Percentiles rank a stretch among this genome's conserved stretches.
phyloP scores from a whole-genome alignment of 805 yeast genomes.

The Candida yuanshanica region DNA sequence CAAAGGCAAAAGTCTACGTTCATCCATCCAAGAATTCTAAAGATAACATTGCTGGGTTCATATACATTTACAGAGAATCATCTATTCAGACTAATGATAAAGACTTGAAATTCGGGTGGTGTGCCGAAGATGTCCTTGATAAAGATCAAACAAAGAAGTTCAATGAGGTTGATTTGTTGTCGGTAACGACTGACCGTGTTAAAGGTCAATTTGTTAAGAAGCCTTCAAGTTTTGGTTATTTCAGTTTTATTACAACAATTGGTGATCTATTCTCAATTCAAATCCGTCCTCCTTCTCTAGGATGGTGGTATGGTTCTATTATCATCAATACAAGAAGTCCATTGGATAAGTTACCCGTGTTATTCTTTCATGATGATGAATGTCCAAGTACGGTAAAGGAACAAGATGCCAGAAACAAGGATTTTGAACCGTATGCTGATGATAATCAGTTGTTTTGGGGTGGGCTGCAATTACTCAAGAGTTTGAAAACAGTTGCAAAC shows the following conservation, averaged over 20 bases:
- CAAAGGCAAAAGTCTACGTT: slow-evolving; percentile 69
- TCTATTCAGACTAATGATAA: slow-evolving; percentile 36
- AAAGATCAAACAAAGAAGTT: slow-evolving; percentile 43
- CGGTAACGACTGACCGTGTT: slow-evolving; percentile 1
- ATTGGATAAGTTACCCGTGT: slow-evolving; percentile 67
- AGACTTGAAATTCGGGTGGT: slow-evolving; percentile 61
- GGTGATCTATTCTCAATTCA: slow-evolving; percentile 71
- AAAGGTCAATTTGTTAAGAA: slow-evolving; percentile 35
- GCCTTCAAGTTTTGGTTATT: slow-evolving; percentile 48
- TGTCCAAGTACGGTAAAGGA: slow-evolving; percentile 66
- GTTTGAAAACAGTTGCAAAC: slow-evolving; percentile 48
- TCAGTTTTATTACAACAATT: slow-evolving; percentile 62
- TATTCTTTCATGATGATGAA: slow-evolving; percentile 91
- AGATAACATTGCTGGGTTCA: slow-evolving; percentile 78
- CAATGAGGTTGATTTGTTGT: slow-evolving; percentile 41
- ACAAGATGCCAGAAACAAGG: slow-evolving; percentile 51
- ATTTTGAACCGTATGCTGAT: slow-evolving; percentile 69
- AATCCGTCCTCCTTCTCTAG: slow-evolving; percentile 74
- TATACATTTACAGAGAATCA: slow-evolving; percentile 56
- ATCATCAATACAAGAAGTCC: slow-evolving; percentile 58
- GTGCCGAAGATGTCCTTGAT: slow-evolving; percentile 50
- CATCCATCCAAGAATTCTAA: slow-evolving; percentile 72
- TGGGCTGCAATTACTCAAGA: slow-evolving; percentile 67
- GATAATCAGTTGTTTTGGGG: slow-evolving; percentile 76
- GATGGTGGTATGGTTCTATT: slow-evolving; percentile 91